These are phyloP conservation scores for Citrullus mucosospermus DNA, from an alignment of 306 rosid genomes.

Conservation along the genomic window DNA sequence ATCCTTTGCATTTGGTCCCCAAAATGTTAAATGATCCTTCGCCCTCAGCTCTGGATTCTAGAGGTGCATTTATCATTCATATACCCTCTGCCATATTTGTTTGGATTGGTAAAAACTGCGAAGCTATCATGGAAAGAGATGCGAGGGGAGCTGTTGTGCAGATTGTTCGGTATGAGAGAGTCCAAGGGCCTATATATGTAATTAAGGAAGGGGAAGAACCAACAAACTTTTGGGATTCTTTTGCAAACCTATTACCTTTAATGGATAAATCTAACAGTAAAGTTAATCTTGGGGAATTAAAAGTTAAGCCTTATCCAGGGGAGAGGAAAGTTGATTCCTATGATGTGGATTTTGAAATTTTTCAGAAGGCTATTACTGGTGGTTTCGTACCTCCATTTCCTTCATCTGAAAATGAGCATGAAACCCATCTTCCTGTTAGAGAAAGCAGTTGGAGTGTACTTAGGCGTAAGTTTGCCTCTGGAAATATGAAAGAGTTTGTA, in stretches of 20 bases:
- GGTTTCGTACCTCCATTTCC: slow-evolving; percentile 96
- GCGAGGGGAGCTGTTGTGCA: slow-evolving; percentile 92
- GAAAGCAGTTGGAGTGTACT: slow-evolving; percentile 83
- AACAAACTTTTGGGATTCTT: slow-evolving; percentile 61
- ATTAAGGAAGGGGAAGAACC: slow-evolving; percentile 83
- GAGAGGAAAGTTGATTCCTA: slow-evolving; percentile 56
- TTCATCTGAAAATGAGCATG: slow-evolving; percentile 56
- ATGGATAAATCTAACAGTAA: slow-evolving; percentile 50
- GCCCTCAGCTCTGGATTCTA: slow-evolving; percentile 61
- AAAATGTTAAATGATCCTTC: slow-evolving; percentile 88
- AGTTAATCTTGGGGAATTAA: slow-evolving; percentile 24
- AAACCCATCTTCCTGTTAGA: slow-evolving; percentile 91
- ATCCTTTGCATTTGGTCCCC: slow-evolving; percentile 95
- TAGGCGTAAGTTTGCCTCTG: slow-evolving; percentile 67
- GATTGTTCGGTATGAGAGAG: slow-evolving; percentile 89
- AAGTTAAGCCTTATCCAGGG: slow-evolving; percentile 28
- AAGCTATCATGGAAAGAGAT: slow-evolving; percentile 85
- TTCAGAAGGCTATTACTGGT: slow-evolving; percentile 67
- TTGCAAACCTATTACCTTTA: slow-evolving; percentile 62
- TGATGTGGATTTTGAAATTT: slow-evolving; percentile 79
- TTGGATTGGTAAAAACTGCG: slow-evolving; percentile 90
- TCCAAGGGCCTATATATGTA: slow-evolving; percentile 56
- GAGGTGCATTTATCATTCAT: slow-evolving; percentile 86
- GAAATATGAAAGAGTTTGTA: slow-evolving; percentile 61
- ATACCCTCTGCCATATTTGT: slow-evolving; percentile 70